Evolutionary conservation across 2,329 filamentous ascomycete species (phyloP), one percentile per base, ranked within the genome.

Genomic region (Ilyonectria sp.): DNA sequence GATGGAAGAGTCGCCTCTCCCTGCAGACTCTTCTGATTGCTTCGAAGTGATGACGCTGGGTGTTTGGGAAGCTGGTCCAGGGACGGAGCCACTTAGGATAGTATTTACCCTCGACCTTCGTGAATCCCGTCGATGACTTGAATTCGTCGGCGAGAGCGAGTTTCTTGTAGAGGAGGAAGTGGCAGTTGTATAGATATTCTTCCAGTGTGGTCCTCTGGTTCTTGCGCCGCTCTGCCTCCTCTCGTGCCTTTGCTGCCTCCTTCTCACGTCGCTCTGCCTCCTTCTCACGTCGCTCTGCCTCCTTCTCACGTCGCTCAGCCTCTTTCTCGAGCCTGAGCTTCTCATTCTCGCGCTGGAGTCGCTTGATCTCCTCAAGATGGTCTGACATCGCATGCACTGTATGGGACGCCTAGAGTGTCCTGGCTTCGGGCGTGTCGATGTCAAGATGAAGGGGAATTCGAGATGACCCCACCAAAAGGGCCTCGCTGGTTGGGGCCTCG

Each of bases 11-110:
- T 35, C 57, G 68, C 47, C 52, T 62, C 13, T 62, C 31, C 26
- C 58, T 46, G 23, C 52, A 69, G 17, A 53, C 63, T 13, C 11
- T 52, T 33, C 37, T 60, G 60, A 73, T 69, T 10, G 43, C 53
- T n/a, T 68, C 63, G 43, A 70, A 72, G 17, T 72, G 64, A 19
- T 54, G 52, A 29, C 50, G 65, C 17, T 66, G 53, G 21, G 52
- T 43, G n/a, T 57, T 46, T 5, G 26, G 50, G 46, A 73, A 71
- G 31, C 57, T 29, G 35, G 23, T 55, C 71, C 69, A 73, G 43
- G 61, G 69, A 55, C 63, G 65, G 57, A 73, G 69, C 60, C 63
- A 65, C 58, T 56, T 68, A 10, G 71, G 71, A 50, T 74, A 74
- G 57, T 59, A 71, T 62, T 74, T 71, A 23, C 65, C 64, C 4